Conservation (phyloP, 108 stramenopile species). For the Schizochytrium sp. region DNA sequence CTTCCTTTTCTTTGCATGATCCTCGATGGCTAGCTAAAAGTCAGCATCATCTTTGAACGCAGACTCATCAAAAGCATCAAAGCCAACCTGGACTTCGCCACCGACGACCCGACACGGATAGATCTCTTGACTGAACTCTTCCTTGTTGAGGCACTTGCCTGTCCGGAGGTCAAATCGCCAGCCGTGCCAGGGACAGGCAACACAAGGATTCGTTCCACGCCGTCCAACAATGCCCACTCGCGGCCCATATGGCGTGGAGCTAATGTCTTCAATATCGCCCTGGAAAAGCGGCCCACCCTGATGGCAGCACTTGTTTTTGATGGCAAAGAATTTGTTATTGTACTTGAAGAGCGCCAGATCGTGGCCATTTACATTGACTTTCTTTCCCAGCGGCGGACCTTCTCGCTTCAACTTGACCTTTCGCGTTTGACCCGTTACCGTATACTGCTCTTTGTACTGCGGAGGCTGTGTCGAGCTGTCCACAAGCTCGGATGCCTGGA, state of each 20-base stretch:
- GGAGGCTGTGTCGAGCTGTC: not conserved
- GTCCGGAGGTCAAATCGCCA: not conserved
- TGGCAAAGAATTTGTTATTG: not conserved
- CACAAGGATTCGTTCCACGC: not conserved
- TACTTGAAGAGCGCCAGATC: constrained; percentile 4
- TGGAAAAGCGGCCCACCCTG: not conserved
- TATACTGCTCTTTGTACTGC: not conserved
- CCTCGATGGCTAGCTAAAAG: not conserved
- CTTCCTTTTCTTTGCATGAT: too few relatives aligned
- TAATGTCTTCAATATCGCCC: not conserved
- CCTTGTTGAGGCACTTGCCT: not conserved
- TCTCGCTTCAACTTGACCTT: not conserved
- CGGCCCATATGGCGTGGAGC: not conserved
- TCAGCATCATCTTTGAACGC: not conserved
- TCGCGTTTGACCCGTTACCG: not conserved
- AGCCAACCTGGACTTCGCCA: not conserved
- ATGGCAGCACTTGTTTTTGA: not conserved
- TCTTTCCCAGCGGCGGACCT: not conserved
- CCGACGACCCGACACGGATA: not conserved
- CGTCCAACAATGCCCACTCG: not conserved
- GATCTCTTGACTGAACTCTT: not conserved
- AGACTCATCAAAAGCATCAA: not conserved
- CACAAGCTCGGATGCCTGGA: not conserved
- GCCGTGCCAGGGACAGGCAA: constrained; percentile 2
- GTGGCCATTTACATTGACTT: not conserved